A percentile compares a stretch with the other conserved stretches of the same genome.
phyloP scores from a whole-genome alignment of 345 rosid species.

The Eucalyptus sideroxylon region DNA sequence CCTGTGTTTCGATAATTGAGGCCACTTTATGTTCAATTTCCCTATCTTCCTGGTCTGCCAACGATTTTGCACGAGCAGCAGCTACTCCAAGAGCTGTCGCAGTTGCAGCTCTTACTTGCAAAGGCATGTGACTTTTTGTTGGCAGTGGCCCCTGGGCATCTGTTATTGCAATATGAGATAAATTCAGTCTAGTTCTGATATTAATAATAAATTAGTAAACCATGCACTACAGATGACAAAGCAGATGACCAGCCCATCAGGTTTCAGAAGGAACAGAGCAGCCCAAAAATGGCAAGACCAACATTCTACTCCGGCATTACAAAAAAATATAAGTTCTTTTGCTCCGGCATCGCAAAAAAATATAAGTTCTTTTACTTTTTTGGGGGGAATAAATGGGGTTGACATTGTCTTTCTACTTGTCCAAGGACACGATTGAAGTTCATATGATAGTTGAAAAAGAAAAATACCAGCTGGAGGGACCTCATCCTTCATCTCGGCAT shows the following conservation, averaged over 20 bases:
- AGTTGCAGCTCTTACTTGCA: slow-evolving; percentile 65
- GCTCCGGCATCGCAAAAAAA: not conserved
- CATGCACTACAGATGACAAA: not conserved
- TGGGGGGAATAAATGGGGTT: not conserved
- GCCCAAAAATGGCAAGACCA: not conserved
- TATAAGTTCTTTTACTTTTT: not conserved
- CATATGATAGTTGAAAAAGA: not conserved
- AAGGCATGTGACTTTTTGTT: slow-evolving; percentile 37
- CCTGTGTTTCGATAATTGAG: slow-evolving; percentile 66
- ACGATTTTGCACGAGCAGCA: slow-evolving; percentile 71
- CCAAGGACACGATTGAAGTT: not conserved
- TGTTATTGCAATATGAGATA: slow-evolving; percentile 5
- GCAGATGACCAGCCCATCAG: not conserved
- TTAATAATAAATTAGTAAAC: not conserved
- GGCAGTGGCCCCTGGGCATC: slow-evolving; percentile 21
- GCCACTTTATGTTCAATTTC: slow-evolving; percentile 67
- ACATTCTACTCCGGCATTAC: not conserved
- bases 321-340: not conserved
- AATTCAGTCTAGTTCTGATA: not conserved
- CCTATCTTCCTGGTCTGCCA: slow-evolving; percentile 82
- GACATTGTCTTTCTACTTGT: not conserved
- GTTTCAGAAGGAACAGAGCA: not conserved
- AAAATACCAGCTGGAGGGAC: not conserved
- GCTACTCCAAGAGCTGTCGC: slow-evolving; percentile 81
- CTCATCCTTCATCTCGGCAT: slow-evolving; percentile 24